Conservation (phyloP, 495 filamentous ascomycete species). For the Pyrenula aspistea region DNA sequence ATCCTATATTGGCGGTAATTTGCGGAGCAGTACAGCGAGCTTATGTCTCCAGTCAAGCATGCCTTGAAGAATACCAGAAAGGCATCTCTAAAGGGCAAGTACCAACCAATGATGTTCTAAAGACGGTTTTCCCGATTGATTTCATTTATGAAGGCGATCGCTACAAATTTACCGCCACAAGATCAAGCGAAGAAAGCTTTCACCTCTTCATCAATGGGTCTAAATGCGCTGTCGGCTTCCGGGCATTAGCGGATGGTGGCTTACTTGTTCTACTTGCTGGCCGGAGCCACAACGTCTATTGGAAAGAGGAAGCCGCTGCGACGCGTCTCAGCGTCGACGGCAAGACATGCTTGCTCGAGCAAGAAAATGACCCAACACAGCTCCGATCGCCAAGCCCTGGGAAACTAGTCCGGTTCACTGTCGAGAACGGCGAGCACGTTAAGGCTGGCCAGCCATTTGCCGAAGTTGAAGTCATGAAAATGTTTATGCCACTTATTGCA, state of each 20-base stretch:
- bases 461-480: constrained; percentile 99
- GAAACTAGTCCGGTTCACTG: constrained; percentile 96
- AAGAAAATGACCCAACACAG: constrained; percentile 98
- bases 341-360: constrained; percentile 95
- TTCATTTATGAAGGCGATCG: constrained; percentile 96
- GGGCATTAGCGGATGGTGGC: constrained; percentile 86
- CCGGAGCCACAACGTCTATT: constrained; percentile 95
- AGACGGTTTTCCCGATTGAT: constrained; percentile 95
- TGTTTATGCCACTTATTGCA: constrained; percentile 99
- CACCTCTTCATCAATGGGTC: constrained; percentile 99
- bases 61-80: constrained; percentile 72
- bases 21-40: constrained; percentile 93
- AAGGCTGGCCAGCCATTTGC: constrained; percentile 87
- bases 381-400: constrained; percentile 88
- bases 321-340: constrained; percentile 92
- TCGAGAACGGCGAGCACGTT: constrained; percentile 94
- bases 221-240: constrained; percentile 87
- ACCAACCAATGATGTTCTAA: constrained; percentile 87
- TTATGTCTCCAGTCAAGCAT: constrained; percentile 79
- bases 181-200: constrained; percentile 87
- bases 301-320: constrained; percentile 95
- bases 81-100: constrained; percentile 97
- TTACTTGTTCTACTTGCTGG: constrained; percentile 83
- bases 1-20: constrained; percentile 79
- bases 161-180: constrained; percentile 97